A percentile compares a stretch with the other conserved stretches of the same genome.
These are phyloP conservation scores for Nepenthes alata DNA, from an alignment of 179 eudicot species.

Conservation along the genomic window DNA sequence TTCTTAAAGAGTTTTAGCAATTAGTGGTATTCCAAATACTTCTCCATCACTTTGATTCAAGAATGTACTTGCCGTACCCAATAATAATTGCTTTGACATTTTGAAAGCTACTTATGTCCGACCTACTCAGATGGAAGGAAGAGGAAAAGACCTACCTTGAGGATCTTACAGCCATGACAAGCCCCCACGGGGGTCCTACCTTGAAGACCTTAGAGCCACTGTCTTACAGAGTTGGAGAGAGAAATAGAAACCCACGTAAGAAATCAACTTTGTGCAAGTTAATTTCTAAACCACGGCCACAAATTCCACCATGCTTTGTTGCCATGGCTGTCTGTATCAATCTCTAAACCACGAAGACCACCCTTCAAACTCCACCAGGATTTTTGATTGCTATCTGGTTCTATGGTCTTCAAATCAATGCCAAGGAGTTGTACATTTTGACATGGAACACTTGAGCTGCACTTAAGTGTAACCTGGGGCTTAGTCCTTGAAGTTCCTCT, in stretches of 20 bases:
- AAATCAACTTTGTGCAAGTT: not conserved
- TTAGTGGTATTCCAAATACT: no score
- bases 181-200: no score
- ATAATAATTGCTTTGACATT: no score
- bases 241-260: not conserved
- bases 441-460: conserved; percentile 17
- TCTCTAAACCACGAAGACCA: conserved; percentile 1
- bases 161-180: no score
- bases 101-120: no score
- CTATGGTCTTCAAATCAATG: conserved; percentile 13
- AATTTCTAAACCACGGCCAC: not conserved
- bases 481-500: conserved; percentile 13
- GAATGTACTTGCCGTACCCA: no score
- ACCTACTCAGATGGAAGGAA: no score
- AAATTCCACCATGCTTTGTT: not conserved
- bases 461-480: conserved; percentile 19
- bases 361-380: conserved; percentile 2
- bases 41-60: no score
- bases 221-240: no score
- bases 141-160: no score
- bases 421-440: conserved; percentile 13
- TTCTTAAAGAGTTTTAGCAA: no score
- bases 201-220: no score
- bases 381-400: not conserved
- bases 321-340: not conserved